Evolutionary conservation across 768 basidiomycete species (phyloP).

Genomic region (Rhodotorula diobovata): DNA sequence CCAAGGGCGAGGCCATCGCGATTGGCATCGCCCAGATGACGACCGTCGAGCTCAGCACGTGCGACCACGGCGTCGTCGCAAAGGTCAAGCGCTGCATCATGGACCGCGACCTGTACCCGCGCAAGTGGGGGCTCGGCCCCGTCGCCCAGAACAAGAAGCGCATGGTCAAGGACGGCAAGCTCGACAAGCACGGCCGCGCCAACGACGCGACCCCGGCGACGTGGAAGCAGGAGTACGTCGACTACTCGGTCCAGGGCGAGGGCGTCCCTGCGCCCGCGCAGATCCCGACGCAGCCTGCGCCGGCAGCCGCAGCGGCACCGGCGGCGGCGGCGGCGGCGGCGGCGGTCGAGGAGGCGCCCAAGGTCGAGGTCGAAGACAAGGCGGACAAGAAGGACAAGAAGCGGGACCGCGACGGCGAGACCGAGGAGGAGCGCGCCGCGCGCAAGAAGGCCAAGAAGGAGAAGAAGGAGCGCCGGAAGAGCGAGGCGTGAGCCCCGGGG

Average conservation of each 20-base stretch:
- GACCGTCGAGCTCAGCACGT: conserved; percentile 93
- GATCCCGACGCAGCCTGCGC: conserved; percentile 35
- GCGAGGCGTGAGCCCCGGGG: not conserved
- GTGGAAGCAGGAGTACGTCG: conserved; percentile 90
- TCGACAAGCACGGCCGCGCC: conserved; percentile 90
- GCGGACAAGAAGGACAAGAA: conserved; percentile 49
- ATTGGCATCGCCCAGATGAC: conserved; percentile 68
- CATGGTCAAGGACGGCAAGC: conserved; percentile 89
- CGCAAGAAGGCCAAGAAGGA: conserved; percentile 17
- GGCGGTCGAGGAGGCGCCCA: conserved; percentile 43
- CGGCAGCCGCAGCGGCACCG: conserved; percentile 31
- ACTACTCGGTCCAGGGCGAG: conserved; percentile 56
- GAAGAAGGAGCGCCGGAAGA: not conserved
- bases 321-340: conserved; percentile 40
- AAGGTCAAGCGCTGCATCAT: conserved; percentile 99
- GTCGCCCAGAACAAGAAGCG: conserved; percentile 98
- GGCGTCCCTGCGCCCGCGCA: conserved; percentile 37
- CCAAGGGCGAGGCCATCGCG: conserved; percentile 64
- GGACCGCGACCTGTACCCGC: conserved; percentile 95
- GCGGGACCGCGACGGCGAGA: conserved; percentile 52
- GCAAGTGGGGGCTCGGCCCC: conserved; percentile 98
- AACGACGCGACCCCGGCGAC: conserved; percentile 80
- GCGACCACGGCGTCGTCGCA: conserved; percentile 97
- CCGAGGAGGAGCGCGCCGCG: conserved; percentile 49
- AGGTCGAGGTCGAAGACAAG: conserved; percentile 49